Base-by-base conservation (phyloP, 2,329 filamentous ascomycete genomes). In the Exophiala phaeomuriformis region DNA sequence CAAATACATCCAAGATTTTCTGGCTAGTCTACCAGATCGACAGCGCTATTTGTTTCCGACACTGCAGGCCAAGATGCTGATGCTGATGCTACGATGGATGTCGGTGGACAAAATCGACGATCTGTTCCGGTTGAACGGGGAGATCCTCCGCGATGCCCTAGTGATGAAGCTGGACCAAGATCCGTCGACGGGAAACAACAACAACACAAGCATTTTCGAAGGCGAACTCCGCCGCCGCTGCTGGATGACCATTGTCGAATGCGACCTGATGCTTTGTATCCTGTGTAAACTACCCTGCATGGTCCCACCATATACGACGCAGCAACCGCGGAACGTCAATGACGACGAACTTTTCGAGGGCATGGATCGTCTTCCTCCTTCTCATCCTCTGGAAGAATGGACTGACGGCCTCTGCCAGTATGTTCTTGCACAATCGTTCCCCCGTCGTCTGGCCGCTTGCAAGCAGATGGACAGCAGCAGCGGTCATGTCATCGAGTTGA, bases 181-280 rank as follows among this genome's bases (percentile, higher is more conserved):
- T 31, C 57, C 59, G 3, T 12, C 48, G 3, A 51, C 42, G 48
- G 44, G 6, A 46, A 19, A 19, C 19, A 19, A 19, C 19, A 19
- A 19, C 19, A 19, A 19, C 19, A 19, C 49, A 9, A 51, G 44
- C 12, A 42, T 57, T 0, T 65, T 63, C 27, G 55, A 66, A 51
- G 57, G 61, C 7, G 66, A 69, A 43, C 51, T 68, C 43, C 58
- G 65, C 32, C 57, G 63, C 2, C 61, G 67, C 5, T 52, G 64
- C 1, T 69, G 67, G 67, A 61, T 63, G 32, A 64, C 65, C 0
- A 58, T 69, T 1, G 40, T 68, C 5, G 66, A 68, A 35, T 49
- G 64, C 8, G 63, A 63, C 41, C 47, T 68, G 10, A 64, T 65
- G 47, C 47, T 66, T 3, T 58, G 63, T 2, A 61, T 66, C 10